Conservation (phyloP, 2,329 filamentous ascomycete genomes). For the Penicillium sp. region DNA sequence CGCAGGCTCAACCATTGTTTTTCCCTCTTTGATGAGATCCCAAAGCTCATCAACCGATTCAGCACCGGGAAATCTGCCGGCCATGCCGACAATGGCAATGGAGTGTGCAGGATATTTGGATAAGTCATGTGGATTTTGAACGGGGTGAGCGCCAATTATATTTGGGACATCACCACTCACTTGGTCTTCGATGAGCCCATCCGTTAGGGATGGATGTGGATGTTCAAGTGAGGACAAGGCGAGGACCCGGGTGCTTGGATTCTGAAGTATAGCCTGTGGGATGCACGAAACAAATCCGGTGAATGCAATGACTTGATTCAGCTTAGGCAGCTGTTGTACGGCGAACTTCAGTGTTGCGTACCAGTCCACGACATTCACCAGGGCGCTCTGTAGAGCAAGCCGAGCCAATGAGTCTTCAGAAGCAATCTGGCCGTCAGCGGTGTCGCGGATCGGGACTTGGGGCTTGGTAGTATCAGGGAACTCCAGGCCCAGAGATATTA, state of each 20-base stretch:
- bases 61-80: slow-evolving; percentile 43
- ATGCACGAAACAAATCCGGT: no score
- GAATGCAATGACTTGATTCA: no score
- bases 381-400: slow-evolving; percentile 7
- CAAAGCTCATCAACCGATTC: slow-evolving; percentile 37
- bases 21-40: slow-evolving; percentile 27
- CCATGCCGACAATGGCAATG: slow-evolving; percentile 44
- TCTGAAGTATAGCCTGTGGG: no score
- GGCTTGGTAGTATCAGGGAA: background rate
- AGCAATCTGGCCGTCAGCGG: background rate
- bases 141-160: no score
- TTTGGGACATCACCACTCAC: no score
- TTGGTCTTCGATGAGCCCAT: no score
- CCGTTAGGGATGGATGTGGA: no score
- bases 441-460: slow-evolving; percentile 3
- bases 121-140: no score
- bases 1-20: slow-evolving; percentile 11
- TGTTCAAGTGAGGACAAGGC: no score
- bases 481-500: background rate
- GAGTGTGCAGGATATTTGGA: background rate
- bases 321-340: no score
- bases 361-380: slow-evolving; percentile 5
- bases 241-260: no score
- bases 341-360: background rate
- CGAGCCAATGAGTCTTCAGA: background rate